Evolutionary conservation across 2,329 filamentous ascomycete genomes (phyloP), one percentile per base, ranked within the genome.

Genomic region (Pleoardoris graminearum): DNA sequence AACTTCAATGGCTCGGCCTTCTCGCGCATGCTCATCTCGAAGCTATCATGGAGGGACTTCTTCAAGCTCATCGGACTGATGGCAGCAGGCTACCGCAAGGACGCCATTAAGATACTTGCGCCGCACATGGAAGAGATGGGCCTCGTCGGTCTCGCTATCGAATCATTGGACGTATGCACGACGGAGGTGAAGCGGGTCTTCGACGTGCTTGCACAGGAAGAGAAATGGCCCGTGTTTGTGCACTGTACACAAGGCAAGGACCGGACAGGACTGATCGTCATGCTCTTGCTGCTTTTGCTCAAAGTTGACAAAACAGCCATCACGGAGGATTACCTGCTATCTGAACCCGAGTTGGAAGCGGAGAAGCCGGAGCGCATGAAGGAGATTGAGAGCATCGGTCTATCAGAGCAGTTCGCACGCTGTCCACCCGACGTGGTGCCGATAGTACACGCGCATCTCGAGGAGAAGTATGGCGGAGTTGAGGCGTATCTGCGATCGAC

Each of bases 161-260:
- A 89, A 63, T 90, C 86, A 0, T 72, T 96, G 3, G 84, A 89
- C 59, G 79, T 85, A 49, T 90, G 86, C 47, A 83, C 81, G 0
- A 69, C 74, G 1, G 87, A 90, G 65, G 80, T 91, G 16, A 79
- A 78, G 44, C 44, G 78, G 63, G 74, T 81, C 23, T 80, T 86
- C 32, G 72, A 76, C 7, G 70, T 82, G 6, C 71, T 84, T 21
- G 73, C 79, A 8, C 69, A 79, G 1, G 68, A 76, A 2, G 61
- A 70, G 0, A 79, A 78, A 14, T 84, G 85, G 57, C 90, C 91
- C 0, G 72, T 86, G 1, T 68, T 96, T 7, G 76, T 94, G 2
- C 90, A 96, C 72, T 96, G 91, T 72, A 94, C 91, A 0, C 90
- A 95, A 65, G 91, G 91, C 52, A 96, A 96, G 69, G 91, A 96